These are phyloP conservation scores for Rhizophora apiculata DNA, from an alignment of 345 rosid genomes.

Conservation along the genomic window DNA sequence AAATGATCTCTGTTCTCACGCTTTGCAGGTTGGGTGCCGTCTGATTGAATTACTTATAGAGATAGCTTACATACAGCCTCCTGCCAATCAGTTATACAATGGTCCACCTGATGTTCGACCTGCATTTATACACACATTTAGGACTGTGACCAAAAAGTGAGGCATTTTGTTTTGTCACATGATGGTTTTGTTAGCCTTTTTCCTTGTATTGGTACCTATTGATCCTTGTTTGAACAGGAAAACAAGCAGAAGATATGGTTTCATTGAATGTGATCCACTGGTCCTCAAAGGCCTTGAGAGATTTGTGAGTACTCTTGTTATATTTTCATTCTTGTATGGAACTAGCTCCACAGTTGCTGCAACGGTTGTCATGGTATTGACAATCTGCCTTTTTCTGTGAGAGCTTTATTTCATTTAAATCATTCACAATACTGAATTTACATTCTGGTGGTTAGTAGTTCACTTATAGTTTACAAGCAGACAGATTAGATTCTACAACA, in stretches of 20 bases:
- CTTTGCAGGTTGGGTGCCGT: conserved; percentile 84
- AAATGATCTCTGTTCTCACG: conserved; percentile 13
- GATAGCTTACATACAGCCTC: conserved; percentile 86
- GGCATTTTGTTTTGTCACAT: conserved; percentile 22
- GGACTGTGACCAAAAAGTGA: conserved; percentile 50
- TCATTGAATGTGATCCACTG: conserved; percentile 78
- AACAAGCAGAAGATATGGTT: conserved; percentile 66
- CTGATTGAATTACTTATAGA: conserved; percentile 74
- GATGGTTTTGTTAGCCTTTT: not conserved
- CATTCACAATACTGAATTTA: not conserved
- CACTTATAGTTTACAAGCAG: not conserved
- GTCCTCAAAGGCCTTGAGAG: conserved; percentile 82
- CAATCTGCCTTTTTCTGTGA: too few relatives aligned
- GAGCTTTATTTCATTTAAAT: not conserved
- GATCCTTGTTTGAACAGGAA: conserved; percentile 46
- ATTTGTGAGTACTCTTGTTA: conserved; percentile 55
- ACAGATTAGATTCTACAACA: not conserved
- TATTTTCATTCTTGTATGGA: conserved; percentile 12
- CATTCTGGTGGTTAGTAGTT: not conserved
- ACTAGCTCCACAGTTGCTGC: not conserved
- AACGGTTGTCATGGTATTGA: too few relatives aligned
- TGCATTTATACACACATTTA: conserved; percentile 77
- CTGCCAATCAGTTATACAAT: conserved; percentile 57
- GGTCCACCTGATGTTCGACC: conserved; percentile 83
- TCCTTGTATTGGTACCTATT: not conserved